Evolutionary conservation across 176 grass and related monocot species (phyloP).

Genomic region (Dendrocalamus sinicus): DNA sequence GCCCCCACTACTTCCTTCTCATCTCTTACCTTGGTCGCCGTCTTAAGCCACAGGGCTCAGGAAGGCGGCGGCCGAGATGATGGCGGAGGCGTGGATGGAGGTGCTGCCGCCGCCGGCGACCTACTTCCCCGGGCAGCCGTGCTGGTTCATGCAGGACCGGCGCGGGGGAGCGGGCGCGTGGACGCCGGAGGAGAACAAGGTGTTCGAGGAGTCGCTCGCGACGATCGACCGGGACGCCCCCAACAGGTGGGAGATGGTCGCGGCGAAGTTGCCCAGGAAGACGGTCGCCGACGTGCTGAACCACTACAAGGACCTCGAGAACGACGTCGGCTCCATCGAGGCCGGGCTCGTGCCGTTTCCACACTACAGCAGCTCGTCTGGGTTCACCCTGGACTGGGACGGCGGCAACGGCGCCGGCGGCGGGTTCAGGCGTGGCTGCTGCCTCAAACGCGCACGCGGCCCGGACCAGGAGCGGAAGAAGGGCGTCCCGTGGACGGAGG

Average conservation of each 20-base stretch:
- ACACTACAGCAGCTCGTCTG: constrained; percentile 51
- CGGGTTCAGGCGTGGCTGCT: constrained; percentile 65
- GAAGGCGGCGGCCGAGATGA: constrained; percentile 53
- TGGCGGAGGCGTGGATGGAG: constrained; percentile 71
- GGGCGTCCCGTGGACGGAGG: constrained; percentile 96
- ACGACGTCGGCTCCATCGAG: constrained; percentile 87
- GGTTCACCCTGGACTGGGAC: constrained; percentile 62
- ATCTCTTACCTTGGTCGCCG: constrained; percentile 21
- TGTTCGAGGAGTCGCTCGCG: constrained; percentile 87
- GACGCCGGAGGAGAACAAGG: constrained; percentile 88
- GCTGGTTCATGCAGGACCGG: constrained; percentile 39
- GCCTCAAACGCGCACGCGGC: constrained; percentile 59
- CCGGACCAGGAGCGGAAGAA: constrained; percentile 94
- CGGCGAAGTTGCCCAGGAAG: constrained; percentile 67
- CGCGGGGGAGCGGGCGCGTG: constrained; percentile 44
- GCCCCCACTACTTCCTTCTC: constrained; percentile 28
- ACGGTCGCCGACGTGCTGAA: constrained; percentile 62
- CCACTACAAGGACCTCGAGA: constrained; percentile 82
- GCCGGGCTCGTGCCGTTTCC: constrained; percentile 83
- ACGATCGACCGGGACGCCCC: constrained; percentile 67
- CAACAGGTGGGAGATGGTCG: constrained; percentile 80
- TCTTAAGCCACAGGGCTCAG: constrained; percentile 5
- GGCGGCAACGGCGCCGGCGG: constrained; percentile 38
- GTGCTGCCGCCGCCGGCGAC: constrained; percentile 54
- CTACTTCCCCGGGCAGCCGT: constrained; percentile 58